Base-by-base conservation (phyloP, 495 filamentous ascomycete genomes). In the Rostrohypoxylon terebratum region DNA sequence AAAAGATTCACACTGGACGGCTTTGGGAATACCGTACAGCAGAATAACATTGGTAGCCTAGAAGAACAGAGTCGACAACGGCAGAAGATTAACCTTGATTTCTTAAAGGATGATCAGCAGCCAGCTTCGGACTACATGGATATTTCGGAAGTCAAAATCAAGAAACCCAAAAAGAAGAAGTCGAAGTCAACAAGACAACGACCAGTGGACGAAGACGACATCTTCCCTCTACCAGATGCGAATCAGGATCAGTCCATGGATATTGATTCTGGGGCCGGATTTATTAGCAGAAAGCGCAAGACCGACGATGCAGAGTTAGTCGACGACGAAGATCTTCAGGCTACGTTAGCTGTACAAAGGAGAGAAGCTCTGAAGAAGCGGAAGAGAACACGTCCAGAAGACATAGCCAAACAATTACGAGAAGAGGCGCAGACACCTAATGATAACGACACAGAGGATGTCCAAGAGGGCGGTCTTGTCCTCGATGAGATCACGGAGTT, bases 401-500 rank as follows among this genome's bases (percentile, higher is more conserved):
- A 98, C 71, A 83, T 99, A 71, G 95, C 93, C 11, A 87, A 88
- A 53, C 92, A 94, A 71, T 82, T 99, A 31, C 87, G 88, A 62
- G 92, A 97, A 78, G 91, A 97, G 77, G 86, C 84, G 85, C 87
- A 80, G 85, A 87, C 40, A 75, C 83, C 54, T 75, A 83, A 79
- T 79, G 80, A 82, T 11, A 75, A 70, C 4, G 82, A 82, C 1
- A 82, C 84, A 10, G 84, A 80, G 0, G 83, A 80, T 23, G 85
- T 84, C 16, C 88, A 90, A 67, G 90, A 88, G 25, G 87, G 86
- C 14, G 94, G 94, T 31, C 83, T 98, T 10, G 86, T 98, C 13
- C 93, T 99, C 63, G 94, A 98, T 71, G 95, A 98, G 77, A 97
- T 95, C 13, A 92, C 93, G 3, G 94, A 97, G 69, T 99, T 99